Evolutionary conservation across 108 stramenopile species (phyloP).

Genomic region (Halocafeteria seosinensis): DNA sequence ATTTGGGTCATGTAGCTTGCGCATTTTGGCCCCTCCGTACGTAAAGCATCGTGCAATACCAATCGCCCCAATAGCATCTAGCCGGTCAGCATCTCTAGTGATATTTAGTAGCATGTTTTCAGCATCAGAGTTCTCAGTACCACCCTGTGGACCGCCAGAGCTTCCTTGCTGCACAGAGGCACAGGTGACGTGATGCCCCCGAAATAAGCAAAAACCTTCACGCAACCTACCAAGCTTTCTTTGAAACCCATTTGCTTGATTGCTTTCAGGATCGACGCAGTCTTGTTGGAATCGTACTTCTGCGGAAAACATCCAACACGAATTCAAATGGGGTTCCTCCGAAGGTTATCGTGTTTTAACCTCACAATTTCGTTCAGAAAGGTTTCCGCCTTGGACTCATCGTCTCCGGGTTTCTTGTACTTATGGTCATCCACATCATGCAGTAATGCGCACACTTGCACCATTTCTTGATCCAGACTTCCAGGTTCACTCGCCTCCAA

Average conservation of each 20-base stretch:
- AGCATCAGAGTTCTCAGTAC: too few species aligned
- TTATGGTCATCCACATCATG: slow-evolving; percentile 15
- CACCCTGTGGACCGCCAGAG: too few species aligned
- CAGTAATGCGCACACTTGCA: slow-evolving; percentile 4
- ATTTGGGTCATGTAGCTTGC: not conserved
- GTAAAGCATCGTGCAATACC: slow-evolving; percentile 18
- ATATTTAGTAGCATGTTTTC: too few species aligned
- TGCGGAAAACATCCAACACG: too few species aligned
- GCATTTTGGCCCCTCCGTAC: slow-evolving; percentile 6
- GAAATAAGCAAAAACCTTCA: not conserved
- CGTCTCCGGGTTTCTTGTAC: slow-evolving; percentile 7
- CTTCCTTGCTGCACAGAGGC: not conserved
- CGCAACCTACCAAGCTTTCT: not conserved
- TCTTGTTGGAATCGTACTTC: not conserved
- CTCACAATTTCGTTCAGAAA: too few species aligned
- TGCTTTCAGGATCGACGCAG: not conserved
- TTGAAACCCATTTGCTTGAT: not conserved
- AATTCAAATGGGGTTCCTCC: too few species aligned
- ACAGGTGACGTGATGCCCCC: not conserved
- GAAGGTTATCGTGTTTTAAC: too few species aligned
- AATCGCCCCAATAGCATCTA: slow-evolving; percentile 13
- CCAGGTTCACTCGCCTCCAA: too few species aligned
- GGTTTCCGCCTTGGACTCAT: too few species aligned
- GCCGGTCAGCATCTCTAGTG: slow-evolving; percentile 13
- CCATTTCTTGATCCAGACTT: not conserved